Conservation (phyloP, 345 rosid genomes). For the Physaria fendleri region DNA sequence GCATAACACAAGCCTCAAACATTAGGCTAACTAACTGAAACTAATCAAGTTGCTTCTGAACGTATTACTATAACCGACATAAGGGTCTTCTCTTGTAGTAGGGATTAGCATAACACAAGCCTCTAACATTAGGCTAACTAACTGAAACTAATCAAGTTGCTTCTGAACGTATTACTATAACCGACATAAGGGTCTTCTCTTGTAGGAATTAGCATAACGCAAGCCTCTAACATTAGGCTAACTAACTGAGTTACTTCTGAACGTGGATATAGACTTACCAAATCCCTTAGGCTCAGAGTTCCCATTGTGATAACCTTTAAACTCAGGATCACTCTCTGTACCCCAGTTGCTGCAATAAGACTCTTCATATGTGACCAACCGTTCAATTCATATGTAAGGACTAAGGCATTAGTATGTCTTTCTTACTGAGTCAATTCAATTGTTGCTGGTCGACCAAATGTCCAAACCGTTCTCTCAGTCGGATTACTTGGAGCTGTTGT, state of each 20-base stretch:
- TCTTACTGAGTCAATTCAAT: slow-evolving; percentile 88
- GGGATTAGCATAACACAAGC: no score
- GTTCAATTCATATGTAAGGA: background rate
- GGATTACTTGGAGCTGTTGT: slow-evolving; percentile 67
- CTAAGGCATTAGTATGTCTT: background rate
- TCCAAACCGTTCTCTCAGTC: slow-evolving; percentile 80
- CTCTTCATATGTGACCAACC: slow-evolving; percentile 20
- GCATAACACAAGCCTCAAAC: no score
- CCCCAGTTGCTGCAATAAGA: slow-evolving; percentile 77
- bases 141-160: no score
- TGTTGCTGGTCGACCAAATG: slow-evolving; percentile 69
- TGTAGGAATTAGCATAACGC: background rate
- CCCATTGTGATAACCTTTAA: slow-evolving; percentile 91
- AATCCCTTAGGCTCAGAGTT: slow-evolving; percentile 92
- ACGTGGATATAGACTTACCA: slow-evolving; percentile 39
- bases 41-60: no score
- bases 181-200: background rate
- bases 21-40: no score
- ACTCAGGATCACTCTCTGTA: slow-evolving; percentile 81
- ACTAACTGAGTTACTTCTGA: background rate
- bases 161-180: background rate
- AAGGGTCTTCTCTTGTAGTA: no score
- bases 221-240: background rate
- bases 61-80: no score
- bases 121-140: no score